phyloP scores from a whole-genome alignment of 1,284 basidiomycete species.

The Naganishia albida region DNA sequence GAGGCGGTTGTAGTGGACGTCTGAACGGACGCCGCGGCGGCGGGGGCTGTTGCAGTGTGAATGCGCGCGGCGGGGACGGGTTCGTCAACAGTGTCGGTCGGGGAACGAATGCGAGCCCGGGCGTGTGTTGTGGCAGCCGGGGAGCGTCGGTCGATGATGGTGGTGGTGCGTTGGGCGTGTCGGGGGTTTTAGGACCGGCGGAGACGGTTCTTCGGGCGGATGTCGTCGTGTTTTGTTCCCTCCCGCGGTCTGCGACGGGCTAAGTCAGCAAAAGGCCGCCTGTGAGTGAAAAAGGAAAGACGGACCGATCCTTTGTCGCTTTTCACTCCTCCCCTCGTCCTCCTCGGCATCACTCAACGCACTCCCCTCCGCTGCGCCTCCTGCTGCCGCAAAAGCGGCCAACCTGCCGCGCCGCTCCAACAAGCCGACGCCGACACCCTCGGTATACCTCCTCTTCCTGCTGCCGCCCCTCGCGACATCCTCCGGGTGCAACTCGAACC shows the following conservation, averaged over 20 bases:
- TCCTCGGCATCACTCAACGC: neutral
- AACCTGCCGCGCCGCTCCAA: constrained; percentile 15
- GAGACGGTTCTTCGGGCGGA: neutral
- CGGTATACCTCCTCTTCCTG: constrained; percentile 25
- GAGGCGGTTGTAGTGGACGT: neutral
- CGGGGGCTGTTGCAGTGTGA: constrained; percentile 12
- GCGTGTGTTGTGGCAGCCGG: neutral
- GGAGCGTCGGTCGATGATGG: neutral
- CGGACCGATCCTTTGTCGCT: too few species aligned
- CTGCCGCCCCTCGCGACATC: neutral
- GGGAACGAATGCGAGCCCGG: constrained; percentile 3
- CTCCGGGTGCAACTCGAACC: constrained; percentile 6
- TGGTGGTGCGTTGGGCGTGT: neutral
- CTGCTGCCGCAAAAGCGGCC: neutral
- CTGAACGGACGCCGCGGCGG: constrained; percentile 5
- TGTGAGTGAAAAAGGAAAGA: too few species aligned
- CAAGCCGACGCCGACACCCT: constrained; percentile 12
- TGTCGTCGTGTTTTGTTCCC: neutral
- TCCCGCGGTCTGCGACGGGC: neutral
- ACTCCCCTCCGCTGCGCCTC: neutral
- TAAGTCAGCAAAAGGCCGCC: neutral
- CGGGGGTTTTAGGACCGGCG: neutral
- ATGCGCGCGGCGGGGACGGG: neutral
- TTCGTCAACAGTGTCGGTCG: neutral
- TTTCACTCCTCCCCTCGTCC: neutral